Evolutionary conservation across 495 filamentous ascomycete species (phyloP), one percentile per base, ranked within the genome.

Genomic region (Symbiotaphrina buchneri): DNA sequence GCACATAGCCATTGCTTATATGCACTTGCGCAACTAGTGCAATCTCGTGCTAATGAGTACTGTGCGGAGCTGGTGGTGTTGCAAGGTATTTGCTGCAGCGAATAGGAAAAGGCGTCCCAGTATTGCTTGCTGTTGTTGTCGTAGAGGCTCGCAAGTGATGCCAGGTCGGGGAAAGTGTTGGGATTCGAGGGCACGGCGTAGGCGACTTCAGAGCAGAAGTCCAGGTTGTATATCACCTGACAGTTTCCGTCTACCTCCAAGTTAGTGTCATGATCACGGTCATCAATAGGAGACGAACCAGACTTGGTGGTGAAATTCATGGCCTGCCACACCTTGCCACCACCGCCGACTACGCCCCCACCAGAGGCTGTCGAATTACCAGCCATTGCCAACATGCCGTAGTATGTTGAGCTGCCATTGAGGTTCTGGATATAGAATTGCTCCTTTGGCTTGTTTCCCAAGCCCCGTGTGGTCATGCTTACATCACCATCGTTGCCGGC

Each of bases 1-100:
- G 78, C 68, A 55, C 87, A 99, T 24, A 99, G 70, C 87, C 87
- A 99, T 39, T 70, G 52, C 46, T 79, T 91, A 56, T 99, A 99
- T 4, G 80, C 78, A 2, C 39, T 36, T 5, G 58, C 68, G 51
- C 87, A 99, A 53, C 83, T 64, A 16, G 41, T 41, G 55, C 87
- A 99, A 42, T 48, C 62, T 16, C 68, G 61, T 0, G 67, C 74
- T 20, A 94, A 67, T 1, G 83, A 93, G 54, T 84, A 99, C 39
- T 70, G 66, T 3, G 62, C 59, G 28, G 68, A 62, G 15, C 63
- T 51, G 3, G 63, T 58, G 16, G 81, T 74, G 39, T 84, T 63
- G 61, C 87, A 99, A 24, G 79, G 71, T 32, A 85, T 60, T 49
- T 92, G 84, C 35, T 72, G 63, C 11, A 99, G 56, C 6, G 74